phyloP scores from a whole-genome alignment of 495 filamentous ascomycete species.

The Cryomyces antarcticus region DNA sequence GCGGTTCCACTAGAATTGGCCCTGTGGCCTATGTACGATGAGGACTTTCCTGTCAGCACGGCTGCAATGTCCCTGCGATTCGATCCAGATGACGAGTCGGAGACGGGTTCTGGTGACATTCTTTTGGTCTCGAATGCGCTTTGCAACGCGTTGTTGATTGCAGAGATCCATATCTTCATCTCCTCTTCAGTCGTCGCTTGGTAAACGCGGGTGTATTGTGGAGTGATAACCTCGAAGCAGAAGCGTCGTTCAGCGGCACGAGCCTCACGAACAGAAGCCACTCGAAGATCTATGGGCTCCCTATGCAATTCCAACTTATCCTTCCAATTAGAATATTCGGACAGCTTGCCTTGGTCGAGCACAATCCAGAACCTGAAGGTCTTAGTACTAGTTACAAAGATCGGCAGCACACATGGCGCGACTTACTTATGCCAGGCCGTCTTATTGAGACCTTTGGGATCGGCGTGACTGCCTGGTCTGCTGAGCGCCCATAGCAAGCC shows the following conservation, averaged over 20 bases:
- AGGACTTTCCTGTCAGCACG: conserved; percentile 82
- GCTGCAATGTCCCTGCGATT: conserved; percentile 70
- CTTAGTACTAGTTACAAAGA: conserved; percentile 1
- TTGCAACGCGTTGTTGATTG: conserved; percentile 93
- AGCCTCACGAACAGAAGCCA: conserved; percentile 91
- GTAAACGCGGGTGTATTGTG: conserved; percentile 89
- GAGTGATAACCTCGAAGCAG: conserved; percentile 96
- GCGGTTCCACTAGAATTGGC: conserved; percentile 30
- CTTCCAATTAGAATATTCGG: conserved; percentile 99
- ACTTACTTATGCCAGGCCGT: conserved; percentile 98
- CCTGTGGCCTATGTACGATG: conserved; percentile 43
- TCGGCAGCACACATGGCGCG: neutral
- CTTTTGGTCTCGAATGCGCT: conserved; percentile 73
- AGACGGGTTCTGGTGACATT: conserved; percentile 21
- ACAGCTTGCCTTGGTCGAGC: conserved; percentile 83
- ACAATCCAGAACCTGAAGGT: conserved; percentile 83
- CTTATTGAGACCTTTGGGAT: conserved; percentile 87
- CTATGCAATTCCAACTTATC: conserved; percentile 90
- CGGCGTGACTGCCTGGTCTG: conserved; percentile 80
- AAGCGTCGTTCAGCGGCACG: conserved; percentile 87
- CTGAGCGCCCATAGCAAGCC: conserved; percentile 88
- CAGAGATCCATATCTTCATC: conserved; percentile 89
- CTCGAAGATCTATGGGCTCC: conserved; percentile 91
- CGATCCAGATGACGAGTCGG: conserved; percentile 21
- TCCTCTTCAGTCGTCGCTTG: conserved; percentile 96